Conservation (phyloP, 2,329 filamentous ascomycete species). For the Thermothelomyces thermophilus region DNA sequence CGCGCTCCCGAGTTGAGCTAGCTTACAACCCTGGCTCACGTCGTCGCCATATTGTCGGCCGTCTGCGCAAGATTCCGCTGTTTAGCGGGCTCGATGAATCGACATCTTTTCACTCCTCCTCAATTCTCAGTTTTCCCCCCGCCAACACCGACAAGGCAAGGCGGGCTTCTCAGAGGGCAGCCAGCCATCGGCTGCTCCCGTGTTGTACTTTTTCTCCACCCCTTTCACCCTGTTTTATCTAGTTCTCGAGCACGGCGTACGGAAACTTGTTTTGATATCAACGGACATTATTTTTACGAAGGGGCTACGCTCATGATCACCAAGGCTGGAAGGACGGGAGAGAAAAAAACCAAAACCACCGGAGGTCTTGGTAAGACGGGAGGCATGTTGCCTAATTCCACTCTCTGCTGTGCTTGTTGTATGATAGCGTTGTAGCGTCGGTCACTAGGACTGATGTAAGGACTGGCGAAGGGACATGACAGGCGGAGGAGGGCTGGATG, state of each 20-base stretch:
- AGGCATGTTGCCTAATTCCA: conserved; percentile 12
- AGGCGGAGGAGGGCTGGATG: background rate
- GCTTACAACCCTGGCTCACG: background rate
- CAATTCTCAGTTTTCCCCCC: background rate
- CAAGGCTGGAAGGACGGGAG: background rate
- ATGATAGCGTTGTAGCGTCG: conserved; percentile 8
- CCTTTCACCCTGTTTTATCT: conserved; percentile 10
- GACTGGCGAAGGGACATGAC: background rate
- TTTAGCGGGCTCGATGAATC: background rate
- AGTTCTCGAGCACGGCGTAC: conserved; percentile 13
- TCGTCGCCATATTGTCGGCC: background rate
- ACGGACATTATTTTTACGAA: conserved; percentile 7
- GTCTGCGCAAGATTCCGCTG: background rate
- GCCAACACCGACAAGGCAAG: background rate
- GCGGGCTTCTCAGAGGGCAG: conserved; percentile 6
- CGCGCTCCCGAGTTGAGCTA: too few species aligned
- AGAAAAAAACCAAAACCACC: too few species aligned
- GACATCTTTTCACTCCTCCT: background rate
- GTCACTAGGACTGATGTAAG: background rate
- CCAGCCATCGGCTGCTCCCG: background rate
- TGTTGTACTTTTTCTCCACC: conserved; percentile 17
- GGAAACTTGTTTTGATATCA: conserved; percentile 15
- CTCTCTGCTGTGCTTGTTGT: conserved; percentile 21
- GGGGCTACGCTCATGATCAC: conserved; percentile 13
- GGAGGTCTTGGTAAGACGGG: background rate